Evolutionary conservation across 139 green algal species (phyloP), one percentile per base, ranked within the genome.

Genomic region (Chlamydomonas schloesseri): DNA sequence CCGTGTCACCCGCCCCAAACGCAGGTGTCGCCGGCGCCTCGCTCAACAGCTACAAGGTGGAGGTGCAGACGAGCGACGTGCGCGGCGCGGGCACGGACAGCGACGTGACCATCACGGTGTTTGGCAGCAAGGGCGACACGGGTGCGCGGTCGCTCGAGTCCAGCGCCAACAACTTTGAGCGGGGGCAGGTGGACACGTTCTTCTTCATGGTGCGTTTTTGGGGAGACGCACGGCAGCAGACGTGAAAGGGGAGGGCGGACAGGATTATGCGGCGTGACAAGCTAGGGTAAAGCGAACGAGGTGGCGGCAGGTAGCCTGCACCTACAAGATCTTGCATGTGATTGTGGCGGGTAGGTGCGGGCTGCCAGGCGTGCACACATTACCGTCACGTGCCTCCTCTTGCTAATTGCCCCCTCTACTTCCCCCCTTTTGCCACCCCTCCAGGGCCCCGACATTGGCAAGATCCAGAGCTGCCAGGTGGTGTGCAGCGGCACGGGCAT

Each of bases 21-120:
- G 42, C 74, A 84, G 74, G 86, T 2, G 46, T 26, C 47, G 31
- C 71, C 23, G 80, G 82, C 31, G 15, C 62, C 18, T 70, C 81
- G 68, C n/a, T 74, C 23, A 82, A 81, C 68, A 81, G 58, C n/a
- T 93, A 92, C 78, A 85, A 88, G 70, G 71, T 93, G 28, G 83
- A 90, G 85, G 90, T 93, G 42, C 86, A 91, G 72, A 96, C 93
- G 3, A 88, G 84, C 70, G 89, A 94, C 80, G 65, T 93, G 68
- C 88, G 89, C 13, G 92, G 92, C 21, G 92, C 92, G 2, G 90
- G 88, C 33, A 96, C 92, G 20, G 93, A 96, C 82, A 89, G 92
- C 37, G 78, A 88, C 65, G 89, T 96, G 0, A 88, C 29, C 55
- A 67, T 89, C 47, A 82, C 55, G 2, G 81, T 93, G 23, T 91